Base-by-base conservation (phyloP, 1,139 yeast species). In the Geotrichum restrictum region DNA sequence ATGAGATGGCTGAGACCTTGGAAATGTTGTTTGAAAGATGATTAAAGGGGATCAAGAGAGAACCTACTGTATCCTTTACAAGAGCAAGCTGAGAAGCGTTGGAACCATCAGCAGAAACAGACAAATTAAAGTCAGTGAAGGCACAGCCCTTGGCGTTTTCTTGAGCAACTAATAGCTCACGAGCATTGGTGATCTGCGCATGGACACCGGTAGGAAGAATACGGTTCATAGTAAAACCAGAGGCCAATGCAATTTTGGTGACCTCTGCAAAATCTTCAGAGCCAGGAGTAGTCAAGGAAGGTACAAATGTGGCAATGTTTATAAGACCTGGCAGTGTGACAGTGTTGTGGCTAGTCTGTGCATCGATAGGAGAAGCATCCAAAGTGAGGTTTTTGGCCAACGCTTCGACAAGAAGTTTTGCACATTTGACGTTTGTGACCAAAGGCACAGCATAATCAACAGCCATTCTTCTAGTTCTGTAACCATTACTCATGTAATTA, bases 381-480 rank as follows among this genome's bases (percentile, higher is more conserved):
- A 89, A 74, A 16, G 79, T 62, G 60, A 83, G 76, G 56, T 74
- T 69, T 74, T 95, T 79, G 22, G 95, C 79, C 62, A 94, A 73
- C 16, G 98, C 98, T 74, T 93, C 98, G 62, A 93, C 85, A 72
- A 94, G 79, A 62, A 94, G 78, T 74, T 94, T 94, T 59, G 99
- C 99, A 76, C 93, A 84, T 75, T 94, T 94, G 62, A 93, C 98
- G 69, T 94, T 94, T 61, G 99, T 93, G 50, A 94, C 96, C 71
- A 94, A 79, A 51, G 99, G 99, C 68, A 94, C 88, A 51, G 97
- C 91, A 70, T 88, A 94, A 73, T 94, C 99, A 61, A 94, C 98
- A 62, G 99, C 98, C 98, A 94, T 87, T 78, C 99, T 94, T 79
- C 99, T 95, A 52, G 98, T 88, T 73, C 83, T 85, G 79, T 94